Evolutionary conservation across 495 filamentous ascomycete species (phyloP), one percentile per base, ranked within the genome.

Genomic region (Annulohypoxylon bovei): DNA sequence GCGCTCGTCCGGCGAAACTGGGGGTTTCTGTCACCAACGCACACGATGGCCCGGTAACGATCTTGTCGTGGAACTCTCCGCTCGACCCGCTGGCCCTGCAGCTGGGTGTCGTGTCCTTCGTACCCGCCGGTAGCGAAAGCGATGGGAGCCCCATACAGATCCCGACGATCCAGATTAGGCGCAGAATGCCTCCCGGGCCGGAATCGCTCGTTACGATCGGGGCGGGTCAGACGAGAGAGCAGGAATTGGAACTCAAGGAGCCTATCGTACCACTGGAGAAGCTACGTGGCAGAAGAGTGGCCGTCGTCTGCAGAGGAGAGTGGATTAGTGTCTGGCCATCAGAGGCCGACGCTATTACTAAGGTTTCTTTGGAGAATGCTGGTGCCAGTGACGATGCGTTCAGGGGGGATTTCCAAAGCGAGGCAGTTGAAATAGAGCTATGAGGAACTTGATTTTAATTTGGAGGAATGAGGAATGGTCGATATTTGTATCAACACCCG

Each of bases 31-130:
- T 87, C n/a, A 77, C 77, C 46, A 88, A 87, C 63, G 72, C 75
- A 1, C 73, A 77, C 28, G 47, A 70, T 0, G 35, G 72, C 7
- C 77, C 85, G 27, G 73, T 86, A 12, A 87, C 84, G 1, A 44
- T 88, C 16, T 76, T 88, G 11, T 76, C 69, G 37, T 88, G 82
- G 83, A 74, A 79, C 50, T 81, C 81, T 4, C 86, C 86, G 5
- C 70, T 88, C 7, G 86, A 88, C 62, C 66, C 78, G 4, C 61
- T 77, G 27, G 85, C 84, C 8, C 74, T 81, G 23, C 68, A 81
- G 20, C 73, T 86, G 8, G 83, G 85, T 27, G 73, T 87, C 12
- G 77, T 88, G 50, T 72, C 79, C 8, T 74, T 86, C 28, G 70
- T 73, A 30, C 81, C 82, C 47, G 75, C 72, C 8, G 76, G 68